Evolutionary conservation across 495 filamentous ascomycete genomes (phyloP).

Genomic region (Daldinia caldariorum): DNA sequence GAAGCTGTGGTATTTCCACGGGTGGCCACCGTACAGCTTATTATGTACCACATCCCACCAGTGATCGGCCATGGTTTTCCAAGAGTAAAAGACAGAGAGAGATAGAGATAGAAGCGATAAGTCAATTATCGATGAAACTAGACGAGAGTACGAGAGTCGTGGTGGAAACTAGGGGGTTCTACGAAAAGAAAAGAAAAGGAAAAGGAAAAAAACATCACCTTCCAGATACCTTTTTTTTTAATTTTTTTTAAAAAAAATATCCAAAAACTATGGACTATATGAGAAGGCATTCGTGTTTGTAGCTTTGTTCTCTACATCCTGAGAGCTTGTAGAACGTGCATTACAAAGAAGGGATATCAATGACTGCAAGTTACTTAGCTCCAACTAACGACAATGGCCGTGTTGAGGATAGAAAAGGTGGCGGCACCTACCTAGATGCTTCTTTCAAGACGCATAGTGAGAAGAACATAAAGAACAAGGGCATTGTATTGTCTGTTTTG

Average conservation of each 20-base stretch:
- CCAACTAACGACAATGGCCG: background rate
- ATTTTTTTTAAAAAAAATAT: background rate
- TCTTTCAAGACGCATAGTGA: background rate
- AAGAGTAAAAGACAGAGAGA: background rate
- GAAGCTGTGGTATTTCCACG: background rate
- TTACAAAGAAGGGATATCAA: conserved; percentile 1
- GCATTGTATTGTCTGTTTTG: background rate
- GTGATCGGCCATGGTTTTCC: background rate
- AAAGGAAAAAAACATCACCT: too few species aligned
- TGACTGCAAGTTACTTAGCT: conserved; percentile 6
- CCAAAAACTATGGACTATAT: background rate
- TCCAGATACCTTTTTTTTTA: too few species aligned
- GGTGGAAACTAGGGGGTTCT: conserved; percentile 1
- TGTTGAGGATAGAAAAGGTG: background rate
- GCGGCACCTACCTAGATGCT: background rate
- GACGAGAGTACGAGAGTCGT: background rate
- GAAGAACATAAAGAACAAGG: background rate
- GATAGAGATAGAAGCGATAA: background rate
- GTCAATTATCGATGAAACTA: background rate
- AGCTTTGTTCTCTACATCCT: conserved; percentile 6
- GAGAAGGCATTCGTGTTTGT: background rate
- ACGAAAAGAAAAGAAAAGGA: background rate
- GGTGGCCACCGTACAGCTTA: background rate
- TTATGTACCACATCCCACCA: background rate
- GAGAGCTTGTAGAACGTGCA: background rate